phyloP scores from a whole-genome alignment of 345 rosid species.

The Schrenkiella parvula region DNA sequence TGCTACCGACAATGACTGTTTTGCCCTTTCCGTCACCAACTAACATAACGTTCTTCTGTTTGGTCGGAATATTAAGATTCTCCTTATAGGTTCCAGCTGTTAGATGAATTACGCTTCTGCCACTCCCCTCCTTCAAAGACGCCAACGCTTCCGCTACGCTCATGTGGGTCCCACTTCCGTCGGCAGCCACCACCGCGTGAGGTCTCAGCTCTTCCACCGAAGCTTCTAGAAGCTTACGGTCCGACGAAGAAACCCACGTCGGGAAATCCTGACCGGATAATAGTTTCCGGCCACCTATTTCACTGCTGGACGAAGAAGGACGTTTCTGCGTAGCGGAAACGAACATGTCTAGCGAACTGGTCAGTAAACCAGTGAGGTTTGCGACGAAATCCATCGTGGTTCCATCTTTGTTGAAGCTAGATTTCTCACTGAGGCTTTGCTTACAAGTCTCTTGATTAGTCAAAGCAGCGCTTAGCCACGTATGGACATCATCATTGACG shows the following conservation, averaged over 20 bases:
- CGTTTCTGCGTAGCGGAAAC: neutral
- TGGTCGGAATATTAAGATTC: slow-evolving; percentile 37
- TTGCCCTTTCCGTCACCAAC: slow-evolving; percentile 60
- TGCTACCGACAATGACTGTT: slow-evolving; percentile 41
- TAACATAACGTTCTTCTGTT: slow-evolving; percentile 49
- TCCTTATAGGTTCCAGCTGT: slow-evolving; percentile 53
- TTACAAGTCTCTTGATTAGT: slow-evolving; percentile 52
- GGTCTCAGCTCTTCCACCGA: slow-evolving; percentile 34
- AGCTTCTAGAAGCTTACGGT: slow-evolving; percentile 43
- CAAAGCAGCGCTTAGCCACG: slow-evolving; percentile 55
- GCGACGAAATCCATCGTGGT: slow-evolving; percentile 16
- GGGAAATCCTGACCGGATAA: slow-evolving; percentile 30
- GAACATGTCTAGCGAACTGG: slow-evolving; percentile 32
- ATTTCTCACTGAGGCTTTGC: slow-evolving; percentile 33
- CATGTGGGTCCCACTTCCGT: slow-evolving; percentile 51
- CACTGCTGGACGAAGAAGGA: neutral
- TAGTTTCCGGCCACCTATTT: slow-evolving; percentile 3
- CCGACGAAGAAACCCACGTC: slow-evolving; percentile 38
- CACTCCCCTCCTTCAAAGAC: slow-evolving; percentile 26
- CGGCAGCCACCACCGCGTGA: slow-evolving; percentile 50
- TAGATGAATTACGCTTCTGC: slow-evolving; percentile 44
- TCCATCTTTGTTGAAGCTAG: slow-evolving; percentile 9
- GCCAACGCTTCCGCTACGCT: slow-evolving; percentile 41
- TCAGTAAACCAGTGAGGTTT: slow-evolving; percentile 35
- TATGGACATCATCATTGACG: slow-evolving; percentile 35